Evolutionary conservation across 257 asterid species (phyloP).

Genomic region (Lycium barbarum): DNA sequence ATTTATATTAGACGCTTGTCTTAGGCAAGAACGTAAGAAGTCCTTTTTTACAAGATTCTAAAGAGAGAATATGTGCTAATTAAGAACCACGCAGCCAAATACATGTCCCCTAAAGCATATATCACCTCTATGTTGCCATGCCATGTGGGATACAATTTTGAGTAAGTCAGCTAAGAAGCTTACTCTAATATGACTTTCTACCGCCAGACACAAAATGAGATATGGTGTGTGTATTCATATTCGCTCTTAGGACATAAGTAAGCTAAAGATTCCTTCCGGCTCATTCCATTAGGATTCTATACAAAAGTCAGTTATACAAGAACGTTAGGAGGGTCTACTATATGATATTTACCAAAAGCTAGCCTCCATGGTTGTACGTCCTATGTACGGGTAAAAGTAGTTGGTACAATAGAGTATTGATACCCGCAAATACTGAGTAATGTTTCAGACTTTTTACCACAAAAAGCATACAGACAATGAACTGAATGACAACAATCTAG

Average conservation of each 20-base stretch:
- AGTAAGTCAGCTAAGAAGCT: conserved; percentile 15
- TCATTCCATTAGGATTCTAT: background rate
- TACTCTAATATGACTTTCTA: conserved; percentile 28
- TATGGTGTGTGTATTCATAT: background rate
- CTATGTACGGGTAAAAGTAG: background rate
- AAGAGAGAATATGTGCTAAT: conserved; percentile 16
- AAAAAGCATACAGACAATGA: background rate
- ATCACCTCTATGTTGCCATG: background rate
- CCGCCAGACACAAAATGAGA: background rate
- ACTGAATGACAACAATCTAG: background rate
- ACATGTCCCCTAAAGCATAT: background rate
- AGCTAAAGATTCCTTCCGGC: background rate
- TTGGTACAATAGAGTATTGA: conserved; percentile 11
- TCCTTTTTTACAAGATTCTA: conserved; percentile 2
- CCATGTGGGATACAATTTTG: conserved; percentile 17
- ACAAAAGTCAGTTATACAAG: conserved; percentile 18
- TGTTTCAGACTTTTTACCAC: conserved; percentile 19
- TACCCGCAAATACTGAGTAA: background rate
- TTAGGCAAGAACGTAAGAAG: background rate
- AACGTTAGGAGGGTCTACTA: background rate
- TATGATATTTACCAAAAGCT: conserved; percentile 1
- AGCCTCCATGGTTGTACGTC: conserved; percentile 18
- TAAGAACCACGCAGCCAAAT: conserved; percentile 13
- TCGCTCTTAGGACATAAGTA: background rate
- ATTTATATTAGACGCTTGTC: background rate